Percentiles rank a stretch among this genome's conserved stretches.
phyloP scores from a whole-genome alignment of 2,329 filamentous ascomycete species.

The Xylaria sp. region DNA sequence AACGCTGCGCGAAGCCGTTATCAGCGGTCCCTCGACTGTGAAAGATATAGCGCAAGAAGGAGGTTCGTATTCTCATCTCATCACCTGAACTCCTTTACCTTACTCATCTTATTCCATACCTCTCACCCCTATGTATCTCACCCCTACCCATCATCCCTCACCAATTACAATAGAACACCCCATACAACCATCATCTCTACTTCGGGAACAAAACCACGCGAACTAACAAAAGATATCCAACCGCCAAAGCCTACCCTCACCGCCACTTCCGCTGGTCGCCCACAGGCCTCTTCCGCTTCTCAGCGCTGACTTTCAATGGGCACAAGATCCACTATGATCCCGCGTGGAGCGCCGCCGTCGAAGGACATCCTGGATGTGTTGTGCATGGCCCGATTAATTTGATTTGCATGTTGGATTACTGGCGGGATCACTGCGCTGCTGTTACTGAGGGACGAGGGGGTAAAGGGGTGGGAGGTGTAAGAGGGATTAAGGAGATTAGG shows the following conservation, averaged over 20 bases:
- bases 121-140: background rate
- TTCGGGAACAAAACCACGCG: background rate
- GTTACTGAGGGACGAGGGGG: slow-evolving; percentile 16
- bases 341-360: slow-evolving; percentile 70
- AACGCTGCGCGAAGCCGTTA: slow-evolving; percentile 36
- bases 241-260: slow-evolving; percentile 38
- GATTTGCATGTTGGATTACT: slow-evolving; percentile 76
- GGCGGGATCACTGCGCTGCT: slow-evolving; percentile 61
- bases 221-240: background rate
- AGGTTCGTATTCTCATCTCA: slow-evolving; percentile 16
- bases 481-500: slow-evolving; percentile 55
- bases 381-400: slow-evolving; percentile 86
- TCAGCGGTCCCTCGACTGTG: slow-evolving; percentile 43
- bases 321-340: slow-evolving; percentile 87
- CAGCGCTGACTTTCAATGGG: slow-evolving; percentile 85
- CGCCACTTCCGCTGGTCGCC: slow-evolving; percentile 58
- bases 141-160: no score
- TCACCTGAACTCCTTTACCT: background rate
- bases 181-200: background rate
- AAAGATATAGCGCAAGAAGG: slow-evolving; percentile 40
- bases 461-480: slow-evolving; percentile 35
- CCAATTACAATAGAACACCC: no score
- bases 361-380: slow-evolving; percentile 76
- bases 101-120: background rate
- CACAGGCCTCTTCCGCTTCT: slow-evolving; percentile 78